Evolutionary conservation across 495 filamentous ascomycete genomes (phyloP), one percentile per base, ranked within the genome.

Genomic region (Penicillium canescens): DNA sequence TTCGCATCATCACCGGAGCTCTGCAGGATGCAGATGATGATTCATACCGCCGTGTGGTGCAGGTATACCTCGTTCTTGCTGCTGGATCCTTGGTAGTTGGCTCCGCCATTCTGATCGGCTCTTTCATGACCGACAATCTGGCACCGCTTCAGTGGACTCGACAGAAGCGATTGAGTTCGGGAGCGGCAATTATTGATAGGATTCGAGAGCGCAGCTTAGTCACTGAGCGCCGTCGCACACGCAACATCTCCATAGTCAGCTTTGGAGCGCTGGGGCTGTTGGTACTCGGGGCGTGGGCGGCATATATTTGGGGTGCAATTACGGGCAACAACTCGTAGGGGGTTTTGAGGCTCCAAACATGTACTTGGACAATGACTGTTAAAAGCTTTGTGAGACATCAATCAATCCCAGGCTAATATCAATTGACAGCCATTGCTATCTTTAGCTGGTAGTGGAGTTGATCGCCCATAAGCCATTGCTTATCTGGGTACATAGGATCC

Each of bases 231-330:
- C 34, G 43, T 0, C 59, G 62, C 4, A 72, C 65, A 4, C 54
- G 56, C 37, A 35, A 35, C 3, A 60, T 76, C 40, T 70, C 68
- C 5, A 14, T 66, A 20, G 42, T 24, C 13, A 70, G 70, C n/a
- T 74, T 76, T 47, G 54, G 44, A 1, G 55, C 56, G 24, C 36
- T 76, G 36, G 42, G 62, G 7, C 21, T 70, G 14, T 31, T 76
- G 38, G 66, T 63, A 3, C 12, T 70, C 42, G 72, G 73, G 1
- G 61, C 65, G 8, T 76, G 75, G 73, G 66, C 53, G 26, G 73
- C 73, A 13, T 76, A 78, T 63, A 73, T 78, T 39, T 76, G 75
- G 73, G 72, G 73, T 8, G 69, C 67, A 8, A 64, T 70, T 13
- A 76, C 73, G 1, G 71, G 72, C 0, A 58, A 75, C 41, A 72